Conservation (phyloP, 2,329 filamentous ascomycete species). For the Emmonsiellopsis sp. region DNA sequence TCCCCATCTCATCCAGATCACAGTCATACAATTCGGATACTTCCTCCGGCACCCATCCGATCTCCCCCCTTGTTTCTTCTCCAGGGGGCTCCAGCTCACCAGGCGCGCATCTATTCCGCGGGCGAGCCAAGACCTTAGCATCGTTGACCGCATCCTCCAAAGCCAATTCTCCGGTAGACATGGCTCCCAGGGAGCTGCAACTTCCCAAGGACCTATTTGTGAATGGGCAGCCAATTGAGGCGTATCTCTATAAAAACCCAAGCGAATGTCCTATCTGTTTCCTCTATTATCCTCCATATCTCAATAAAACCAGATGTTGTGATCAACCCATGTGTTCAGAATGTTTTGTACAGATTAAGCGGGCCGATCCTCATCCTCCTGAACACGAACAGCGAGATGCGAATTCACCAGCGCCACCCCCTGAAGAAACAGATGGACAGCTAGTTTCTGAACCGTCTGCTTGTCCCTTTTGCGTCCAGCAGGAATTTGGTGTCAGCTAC, state of each 20-base stretch:
- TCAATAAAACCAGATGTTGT: conserved; percentile 91
- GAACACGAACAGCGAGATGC: conserved; percentile 55
- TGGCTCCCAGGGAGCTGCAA: conserved; percentile 66
- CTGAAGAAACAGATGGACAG: conserved; percentile 45
- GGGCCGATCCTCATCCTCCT: conserved; percentile 80
- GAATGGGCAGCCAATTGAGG: conserved; percentile 89
- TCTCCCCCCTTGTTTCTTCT: conserved; percentile 31
- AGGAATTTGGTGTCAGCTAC: conserved; percentile 95
- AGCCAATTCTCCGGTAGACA: conserved; percentile 62
- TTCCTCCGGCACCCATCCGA: conserved; percentile 53
- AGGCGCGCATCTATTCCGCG: conserved; percentile 58
- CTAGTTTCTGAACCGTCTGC: conserved; percentile 84
- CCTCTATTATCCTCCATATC: conserved; percentile 84
- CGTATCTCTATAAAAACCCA: conserved; percentile 85
- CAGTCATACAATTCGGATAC: conserved; percentile 71
- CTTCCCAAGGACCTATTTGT: conserved; percentile 77
- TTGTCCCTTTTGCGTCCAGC: conserved; percentile 90
- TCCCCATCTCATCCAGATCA: conserved; percentile 69
- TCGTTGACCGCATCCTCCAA: conserved; percentile 69
- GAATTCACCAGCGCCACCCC: conserved; percentile 25
- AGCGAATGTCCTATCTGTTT: conserved; percentile 94
- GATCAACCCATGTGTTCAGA: conserved; percentile 96
- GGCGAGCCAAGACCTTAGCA: conserved; percentile 80
- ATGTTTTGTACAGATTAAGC: conserved; percentile 97
- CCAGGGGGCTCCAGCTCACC: conserved; percentile 42